A percentile compares a stretch with the other conserved stretches of the same genome.
Conservation (phyloP, 495 filamentous ascomycete genomes). For the Cairneyella variabilis region DNA sequence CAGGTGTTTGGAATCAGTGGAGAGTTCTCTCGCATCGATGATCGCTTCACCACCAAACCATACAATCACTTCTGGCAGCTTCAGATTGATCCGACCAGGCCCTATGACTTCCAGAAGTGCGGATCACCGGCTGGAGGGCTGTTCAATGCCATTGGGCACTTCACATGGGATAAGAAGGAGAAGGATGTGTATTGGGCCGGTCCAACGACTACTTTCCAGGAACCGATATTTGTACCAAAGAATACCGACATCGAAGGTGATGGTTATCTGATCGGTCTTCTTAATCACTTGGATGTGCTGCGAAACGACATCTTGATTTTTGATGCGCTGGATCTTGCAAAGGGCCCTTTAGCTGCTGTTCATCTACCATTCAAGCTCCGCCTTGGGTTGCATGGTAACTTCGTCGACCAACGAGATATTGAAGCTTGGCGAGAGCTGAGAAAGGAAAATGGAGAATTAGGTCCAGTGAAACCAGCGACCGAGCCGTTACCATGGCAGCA, state of each 20-base stretch:
- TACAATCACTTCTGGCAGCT: slow-evolving; percentile 55
- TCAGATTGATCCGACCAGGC: slow-evolving; percentile 38
- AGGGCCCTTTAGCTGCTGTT: slow-evolving; percentile 42
- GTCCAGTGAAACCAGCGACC: slow-evolving; percentile 35
- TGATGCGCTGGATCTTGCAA: slow-evolving; percentile 39
- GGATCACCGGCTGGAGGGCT: slow-evolving; percentile 42
- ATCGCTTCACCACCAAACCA: slow-evolving; percentile 45
- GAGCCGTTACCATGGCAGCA: slow-evolving; percentile 42
- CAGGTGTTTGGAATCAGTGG: slow-evolving; percentile 41
- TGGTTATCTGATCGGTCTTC: slow-evolving; percentile 50
- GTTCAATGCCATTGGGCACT: slow-evolving; percentile 20
- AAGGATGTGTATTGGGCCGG: slow-evolving; percentile 44
- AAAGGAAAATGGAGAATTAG: slow-evolving; percentile 32
- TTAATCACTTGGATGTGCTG: slow-evolving; percentile 50
- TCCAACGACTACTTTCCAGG: slow-evolving; percentile 50
- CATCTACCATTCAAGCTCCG: slow-evolving; percentile 41
- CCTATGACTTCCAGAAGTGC: slow-evolving; percentile 47
- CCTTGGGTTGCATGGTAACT: slow-evolving; percentile 45
- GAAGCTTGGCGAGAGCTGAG: slow-evolving; percentile 38
- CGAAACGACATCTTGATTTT: slow-evolving; percentile 48
- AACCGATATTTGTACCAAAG: slow-evolving; percentile 53
- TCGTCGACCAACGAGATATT: slow-evolving; percentile 41
- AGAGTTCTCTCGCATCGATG: slow-evolving; percentile 60
- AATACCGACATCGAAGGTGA: slow-evolving; percentile 44
- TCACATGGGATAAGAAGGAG: neutral